Percentiles rank a stretch among this genome's conserved stretches.
These are phyloP conservation scores for Magnusiomyces tetraspermus DNA, from an alignment of 1,139 yeast genomes.

Conservation along the genomic window DNA sequence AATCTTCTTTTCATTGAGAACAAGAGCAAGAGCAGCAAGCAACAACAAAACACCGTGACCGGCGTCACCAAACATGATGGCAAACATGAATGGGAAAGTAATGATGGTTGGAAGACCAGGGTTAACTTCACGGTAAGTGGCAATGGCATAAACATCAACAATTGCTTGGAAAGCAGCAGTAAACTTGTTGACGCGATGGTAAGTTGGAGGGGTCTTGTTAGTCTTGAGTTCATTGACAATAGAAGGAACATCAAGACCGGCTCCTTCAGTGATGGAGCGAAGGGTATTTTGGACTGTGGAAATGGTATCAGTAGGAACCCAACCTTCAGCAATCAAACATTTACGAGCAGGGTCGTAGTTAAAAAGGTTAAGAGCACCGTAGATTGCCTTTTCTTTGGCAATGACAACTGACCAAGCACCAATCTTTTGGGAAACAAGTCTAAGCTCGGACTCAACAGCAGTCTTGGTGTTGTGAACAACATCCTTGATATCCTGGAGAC, in stretches of 20 bases:
- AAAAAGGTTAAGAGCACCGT: conserved; percentile 66
- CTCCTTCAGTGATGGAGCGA: conserved; percentile 47
- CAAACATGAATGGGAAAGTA: conserved; percentile 97
- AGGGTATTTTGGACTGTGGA: conserved; percentile 39
- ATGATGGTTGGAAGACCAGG: conserved; percentile 92
- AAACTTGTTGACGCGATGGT: conserved; percentile 81
- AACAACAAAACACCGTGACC: conserved; percentile 87
- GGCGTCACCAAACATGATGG: conserved; percentile 97
- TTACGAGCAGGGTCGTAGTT: conserved; percentile 78
- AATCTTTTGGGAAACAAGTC: conserved; percentile 65
- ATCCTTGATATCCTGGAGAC: conserved; percentile 52
- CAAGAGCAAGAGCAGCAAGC: conserved; percentile 61
- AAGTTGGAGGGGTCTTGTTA: conserved; percentile 86
- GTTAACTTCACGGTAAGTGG: conserved; percentile 89
- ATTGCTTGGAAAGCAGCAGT: conserved; percentile 87
- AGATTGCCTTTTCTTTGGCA: conserved; percentile 64
- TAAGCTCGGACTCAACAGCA: conserved; percentile 64
- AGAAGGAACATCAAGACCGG: conserved; percentile 52
- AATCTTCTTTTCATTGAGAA: conserved; percentile 57
- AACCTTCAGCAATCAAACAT: conserved; percentile 93
- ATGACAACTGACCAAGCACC: conserved; percentile 58
- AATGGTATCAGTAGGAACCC: conserved; percentile 65
- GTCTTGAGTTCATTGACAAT: conserved; percentile 76
- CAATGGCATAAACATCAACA: conserved; percentile 91
- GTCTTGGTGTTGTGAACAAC: conserved; percentile 65